Evolutionary conservation across 257 asterid genomes (phyloP).

Genomic region (Penstemon newberryi): DNA sequence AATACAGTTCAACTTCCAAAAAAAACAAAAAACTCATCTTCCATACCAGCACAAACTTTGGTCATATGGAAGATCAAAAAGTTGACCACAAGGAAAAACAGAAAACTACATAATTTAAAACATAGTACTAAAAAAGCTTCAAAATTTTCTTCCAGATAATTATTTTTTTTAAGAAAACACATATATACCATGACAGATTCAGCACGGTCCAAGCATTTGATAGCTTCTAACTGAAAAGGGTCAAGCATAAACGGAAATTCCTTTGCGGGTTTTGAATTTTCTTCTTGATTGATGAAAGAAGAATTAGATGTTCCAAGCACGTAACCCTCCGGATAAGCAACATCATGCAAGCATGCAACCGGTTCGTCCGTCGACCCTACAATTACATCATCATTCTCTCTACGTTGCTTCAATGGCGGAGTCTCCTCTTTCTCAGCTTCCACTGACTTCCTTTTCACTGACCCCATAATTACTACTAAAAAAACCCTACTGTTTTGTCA

Average conservation of each 20-base stretch:
- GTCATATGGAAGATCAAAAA: too few relatives aligned
- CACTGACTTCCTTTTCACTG: conserved; percentile 65
- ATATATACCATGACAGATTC: conserved; percentile 87
- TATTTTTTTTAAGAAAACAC: not conserved
- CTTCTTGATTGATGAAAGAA: conserved; percentile 26
- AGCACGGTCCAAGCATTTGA: conserved; percentile 69
- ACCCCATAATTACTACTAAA: conserved; percentile 52
- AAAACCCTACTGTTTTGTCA: not conserved
- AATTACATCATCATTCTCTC: conserved; percentile 38
- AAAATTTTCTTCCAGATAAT: not conserved
- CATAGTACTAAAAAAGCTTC: not conserved
- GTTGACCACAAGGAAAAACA: not conserved
- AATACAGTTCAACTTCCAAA: conserved; percentile 6
- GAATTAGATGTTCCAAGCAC: conserved; percentile 39
- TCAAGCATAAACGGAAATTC: conserved; percentile 79
- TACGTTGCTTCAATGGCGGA: conserved; percentile 59
- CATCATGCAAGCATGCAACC: conserved; percentile 83
- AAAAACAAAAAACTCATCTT: not conserved
- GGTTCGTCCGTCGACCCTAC: conserved; percentile 46
- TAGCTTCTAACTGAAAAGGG: conserved; percentile 92
- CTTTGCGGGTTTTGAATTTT: conserved; percentile 59
- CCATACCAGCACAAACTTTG: not conserved
- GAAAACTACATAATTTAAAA: not conserved
- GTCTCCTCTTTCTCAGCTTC: conserved; percentile 48
- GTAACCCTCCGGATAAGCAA: conserved; percentile 83